Percentiles rank a stretch among this genome's conserved stretches.
These are phyloP conservation scores for Penicillium manginii DNA, from an alignment of 495 filamentous ascomycete species.

Conservation along the genomic window DNA sequence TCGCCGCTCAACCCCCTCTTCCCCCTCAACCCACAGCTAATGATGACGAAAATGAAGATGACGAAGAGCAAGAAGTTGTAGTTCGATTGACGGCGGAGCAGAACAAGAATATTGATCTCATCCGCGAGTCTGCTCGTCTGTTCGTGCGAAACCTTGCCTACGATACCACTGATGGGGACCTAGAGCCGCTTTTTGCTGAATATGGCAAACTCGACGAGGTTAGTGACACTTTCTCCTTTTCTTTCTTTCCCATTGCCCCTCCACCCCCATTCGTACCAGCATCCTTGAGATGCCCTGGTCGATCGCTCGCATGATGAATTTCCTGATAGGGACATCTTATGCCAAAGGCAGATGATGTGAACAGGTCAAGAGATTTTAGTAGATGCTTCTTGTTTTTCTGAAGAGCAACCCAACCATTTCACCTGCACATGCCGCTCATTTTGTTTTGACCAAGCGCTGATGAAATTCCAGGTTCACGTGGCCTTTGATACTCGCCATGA, in stretches of 20 bases:
- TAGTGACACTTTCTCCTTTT: conserved; percentile 41
- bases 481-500: conserved; percentile 67
- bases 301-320: conserved; percentile 78
- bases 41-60: conserved; percentile 22
- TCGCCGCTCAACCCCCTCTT: conserved; percentile 15
- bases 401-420: conserved; percentile 40
- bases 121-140: conserved; percentile 61
- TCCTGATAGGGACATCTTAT: conserved; percentile 99
- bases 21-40: conserved; percentile 27
- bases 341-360: conserved; percentile 68
- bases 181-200: conserved; percentile 67
- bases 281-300: conserved; percentile 13
- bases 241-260: conserved; percentile 10
- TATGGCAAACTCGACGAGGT: conserved; percentile 88
- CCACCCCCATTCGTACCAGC: conserved; percentile 9
- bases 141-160: conserved; percentile 92
- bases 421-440: conserved; percentile 40
- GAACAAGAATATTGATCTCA: conserved; percentile 47
- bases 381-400: conserved; percentile 72
- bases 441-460: conserved; percentile 41
- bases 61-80: conserved; percentile 11
- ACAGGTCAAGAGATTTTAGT: conserved; percentile 73
- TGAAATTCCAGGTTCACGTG: conserved; percentile 71
- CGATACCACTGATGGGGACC: conserved; percentile 73
- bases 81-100: conserved; percentile 26